A percentile compares a stretch with the other conserved stretches of the same genome.
These are phyloP conservation scores for Neofusicoccum laricinum DNA, from an alignment of 2,329 filamentous ascomycete species.

Conservation along the genomic window DNA sequence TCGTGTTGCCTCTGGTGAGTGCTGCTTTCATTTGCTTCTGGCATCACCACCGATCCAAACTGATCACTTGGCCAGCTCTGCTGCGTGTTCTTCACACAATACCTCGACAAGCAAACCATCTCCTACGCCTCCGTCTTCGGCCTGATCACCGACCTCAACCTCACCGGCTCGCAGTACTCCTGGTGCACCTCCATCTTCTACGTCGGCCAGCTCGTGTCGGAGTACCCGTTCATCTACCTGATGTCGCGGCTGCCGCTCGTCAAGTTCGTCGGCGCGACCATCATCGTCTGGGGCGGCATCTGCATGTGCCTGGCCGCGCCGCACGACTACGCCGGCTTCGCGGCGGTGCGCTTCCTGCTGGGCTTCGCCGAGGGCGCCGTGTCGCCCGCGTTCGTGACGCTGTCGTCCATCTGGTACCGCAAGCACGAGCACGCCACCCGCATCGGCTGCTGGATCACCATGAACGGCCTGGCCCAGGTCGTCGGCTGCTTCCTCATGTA, in stretches of 20 bases:
- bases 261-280: slow-evolving; percentile 49
- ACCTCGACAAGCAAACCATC: slow-evolving; percentile 50
- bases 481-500: slow-evolving; percentile 50
- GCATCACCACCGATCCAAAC: background rate
- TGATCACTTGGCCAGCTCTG: background rate
- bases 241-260: slow-evolving; percentile 49
- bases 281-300: slow-evolving; percentile 45
- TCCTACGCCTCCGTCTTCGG: slow-evolving; percentile 51
- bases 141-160: slow-evolving; percentile 45
- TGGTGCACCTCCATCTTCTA: slow-evolving; percentile 50
- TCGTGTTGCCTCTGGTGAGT: slow-evolving; percentile 19
- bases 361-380: slow-evolving; percentile 65
- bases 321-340: slow-evolving; percentile 42
- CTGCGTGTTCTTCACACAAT: slow-evolving; percentile 26
- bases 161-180: slow-evolving; percentile 48
- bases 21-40: background rate
- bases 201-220: slow-evolving; percentile 50
- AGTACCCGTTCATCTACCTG: slow-evolving; percentile 50
- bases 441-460: slow-evolving; percentile 43
- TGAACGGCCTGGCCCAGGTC: slow-evolving; percentile 48
- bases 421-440: slow-evolving; percentile 32
- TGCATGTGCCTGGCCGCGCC: slow-evolving; percentile 47
- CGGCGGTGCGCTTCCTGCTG: slow-evolving; percentile 58
- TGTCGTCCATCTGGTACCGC: slow-evolving; percentile 48
- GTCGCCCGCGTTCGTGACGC: slow-evolving; percentile 55